phyloP scores from a whole-genome alignment of 495 filamentous ascomycete genomes.

The Penicillium lagena region DNA sequence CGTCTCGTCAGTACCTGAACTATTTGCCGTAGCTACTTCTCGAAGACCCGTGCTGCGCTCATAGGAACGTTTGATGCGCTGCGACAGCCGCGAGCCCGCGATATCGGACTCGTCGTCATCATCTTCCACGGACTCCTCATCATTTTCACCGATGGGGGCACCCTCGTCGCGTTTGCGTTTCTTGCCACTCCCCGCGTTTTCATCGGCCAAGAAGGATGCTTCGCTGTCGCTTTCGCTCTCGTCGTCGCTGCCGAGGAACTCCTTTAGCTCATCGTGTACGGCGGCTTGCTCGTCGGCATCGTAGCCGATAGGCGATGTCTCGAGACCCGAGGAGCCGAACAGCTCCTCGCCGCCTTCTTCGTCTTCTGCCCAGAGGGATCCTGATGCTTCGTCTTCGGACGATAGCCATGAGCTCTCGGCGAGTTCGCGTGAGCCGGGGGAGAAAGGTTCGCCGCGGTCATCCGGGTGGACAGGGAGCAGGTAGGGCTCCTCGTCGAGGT shows the following conservation, averaged over 20 bases:
- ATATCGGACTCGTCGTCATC: slow-evolving; percentile 28
- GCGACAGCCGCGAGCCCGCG: slow-evolving; percentile 33
- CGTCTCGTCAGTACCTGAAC: slow-evolving; percentile 7
- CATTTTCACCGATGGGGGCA: slow-evolving; percentile 10
- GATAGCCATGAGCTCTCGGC: slow-evolving; percentile 34
- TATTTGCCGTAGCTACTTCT: slow-evolving; percentile 39
- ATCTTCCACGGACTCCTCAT: slow-evolving; percentile 21
- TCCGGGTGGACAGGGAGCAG: slow-evolving; percentile 57
- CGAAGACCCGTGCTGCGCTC: slow-evolving; percentile 40
- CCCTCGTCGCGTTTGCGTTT: slow-evolving; percentile 38
- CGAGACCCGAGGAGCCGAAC: slow-evolving; percentile 23
- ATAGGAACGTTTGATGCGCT: slow-evolving; percentile 45
- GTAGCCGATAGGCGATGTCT: slow-evolving; percentile 31
- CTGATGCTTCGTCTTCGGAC: slow-evolving; percentile 37
- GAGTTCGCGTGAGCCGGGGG: slow-evolving; percentile 23
- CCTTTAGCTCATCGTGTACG: slow-evolving; percentile 66
- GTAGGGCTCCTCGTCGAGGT: slow-evolving; percentile 69
- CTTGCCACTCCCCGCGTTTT: slow-evolving; percentile 16
- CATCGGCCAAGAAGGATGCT: slow-evolving; percentile 17
- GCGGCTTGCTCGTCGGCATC: slow-evolving; percentile 42
- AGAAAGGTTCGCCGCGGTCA: slow-evolving; percentile 43
- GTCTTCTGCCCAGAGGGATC: slow-evolving; percentile 31
- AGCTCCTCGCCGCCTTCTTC: slow-evolving; percentile 42
- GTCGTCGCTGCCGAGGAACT: slow-evolving; percentile 66
- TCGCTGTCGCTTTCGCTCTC: slow-evolving; percentile 49